Evolutionary conservation across 306 rosid genomes (phyloP), one percentile per base, ranked within the genome.

Genomic region (Gillenia trifoliata): DNA sequence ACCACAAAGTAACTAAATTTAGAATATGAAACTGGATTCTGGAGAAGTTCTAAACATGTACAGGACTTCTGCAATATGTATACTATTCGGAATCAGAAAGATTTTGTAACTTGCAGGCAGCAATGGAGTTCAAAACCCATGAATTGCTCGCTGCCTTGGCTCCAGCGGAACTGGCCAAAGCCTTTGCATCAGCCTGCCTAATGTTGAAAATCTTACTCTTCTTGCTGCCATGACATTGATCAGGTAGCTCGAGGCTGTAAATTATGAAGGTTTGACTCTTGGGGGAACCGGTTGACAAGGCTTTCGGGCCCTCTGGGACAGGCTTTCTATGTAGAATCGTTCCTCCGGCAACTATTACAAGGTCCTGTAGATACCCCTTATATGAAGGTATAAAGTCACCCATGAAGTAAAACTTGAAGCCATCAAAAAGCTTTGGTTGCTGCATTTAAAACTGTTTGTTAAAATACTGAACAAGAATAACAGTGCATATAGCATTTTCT

Each of bases 311-410:
- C 41, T 23, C 85, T 22, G 84, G 73, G 60, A 87, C 85, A 47
- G 99, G 97, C 80, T 89, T 94, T 77, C 99, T 88, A 5, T 90
- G 93, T 75, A 94, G 84, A 86, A 88, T 55, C 43, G 71, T 79
- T 80, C 99, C 99, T 80, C 97, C 97, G 41, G 96, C 99, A 67
- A 93, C 96, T n/a, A 61, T 75, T 45, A 89, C 86, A 41, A 94
- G 97, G 66, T 94, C 90, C 63, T 87, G 95, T 54, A 94, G 83
- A 84, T 87, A 94, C 33, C 89, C 93, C 78, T 84, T 94, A 76
- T 90, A 94, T 11, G 95, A 87, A 25, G 89, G 83, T 52, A 63
- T 11, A 79, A 90, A 92, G 41, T 90, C 90, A 33, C 96, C 89
- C 86, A 85, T 87, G 15, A 94, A 84, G 79, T 86, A 94, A 79